These are phyloP conservation scores for Mycena epipterygia DNA, from an alignment of 768 basidiomycete genomes.

Conservation along the genomic window DNA sequence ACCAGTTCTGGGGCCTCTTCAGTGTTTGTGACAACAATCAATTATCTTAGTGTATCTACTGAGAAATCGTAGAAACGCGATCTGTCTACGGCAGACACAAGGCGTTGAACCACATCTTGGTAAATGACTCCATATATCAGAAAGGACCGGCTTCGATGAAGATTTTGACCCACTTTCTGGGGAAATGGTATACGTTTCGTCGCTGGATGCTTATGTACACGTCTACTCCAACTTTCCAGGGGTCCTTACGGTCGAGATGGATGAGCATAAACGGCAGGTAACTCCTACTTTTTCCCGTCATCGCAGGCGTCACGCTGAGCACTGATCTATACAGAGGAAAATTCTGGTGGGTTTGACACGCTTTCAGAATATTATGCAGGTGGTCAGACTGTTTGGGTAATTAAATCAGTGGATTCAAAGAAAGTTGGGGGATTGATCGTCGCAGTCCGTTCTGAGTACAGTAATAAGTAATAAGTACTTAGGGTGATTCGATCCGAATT, in stretches of 20 bases:
- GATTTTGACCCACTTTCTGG: background rate
- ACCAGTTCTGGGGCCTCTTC: background rate
- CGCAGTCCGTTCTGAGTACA: no score
- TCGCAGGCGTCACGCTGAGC: background rate
- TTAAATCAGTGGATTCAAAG: no score
- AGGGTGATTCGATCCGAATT: no score
- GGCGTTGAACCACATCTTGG: constrained; percentile 16
- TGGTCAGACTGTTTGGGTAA: no score
- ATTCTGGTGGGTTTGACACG: background rate
- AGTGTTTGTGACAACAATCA: background rate
- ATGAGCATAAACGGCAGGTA: background rate
- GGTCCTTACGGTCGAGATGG: background rate
- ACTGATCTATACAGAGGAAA: background rate
- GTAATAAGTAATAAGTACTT: no score
- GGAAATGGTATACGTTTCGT: constrained; percentile 14
- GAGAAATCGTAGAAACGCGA: background rate
- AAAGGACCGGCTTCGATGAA: background rate
- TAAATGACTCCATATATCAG: constrained; percentile 3
- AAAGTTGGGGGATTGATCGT: no score
- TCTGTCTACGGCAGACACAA: constrained; percentile 10
- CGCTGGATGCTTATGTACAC: background rate
- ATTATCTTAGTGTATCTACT: background rate
- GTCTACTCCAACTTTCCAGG: background rate
- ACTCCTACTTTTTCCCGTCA: no score
- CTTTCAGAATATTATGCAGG: no score